Base-by-base conservation (phyloP, 345 rosid species). In the Dipteronia sinensis region DNA sequence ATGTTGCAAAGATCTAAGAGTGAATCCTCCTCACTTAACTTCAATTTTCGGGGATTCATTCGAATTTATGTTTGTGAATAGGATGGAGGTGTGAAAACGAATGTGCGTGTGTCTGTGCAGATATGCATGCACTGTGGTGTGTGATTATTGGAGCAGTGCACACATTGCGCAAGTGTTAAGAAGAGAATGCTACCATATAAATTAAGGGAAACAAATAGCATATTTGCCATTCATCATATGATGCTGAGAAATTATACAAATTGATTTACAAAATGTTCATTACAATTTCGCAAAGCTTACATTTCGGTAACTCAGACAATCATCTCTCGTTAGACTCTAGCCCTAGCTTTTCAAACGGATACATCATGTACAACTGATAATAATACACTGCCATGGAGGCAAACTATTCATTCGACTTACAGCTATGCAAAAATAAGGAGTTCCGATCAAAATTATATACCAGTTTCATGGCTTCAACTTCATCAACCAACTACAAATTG, bases 281-380 rank as follows among this genome's bases (percentile, higher is more conserved):
- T 10, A 56, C 22, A 31, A 34, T 17, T 20, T 56, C 9, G 38
- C 65, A 71, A 55, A 55, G 49, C 63, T 17, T 58, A 17, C 64
- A 71, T 51, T 72, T 44, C 10, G 31, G 56, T 23, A 19, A 53
- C 75, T 34, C 17, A 42, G 25, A 66, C 67, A 59, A 58, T 20
- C 34, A 15, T 34, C 22, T 59, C 34, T 11, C 38, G 64, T 42
- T 20, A 15, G 10, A 9, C 38, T 59, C 67, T 13, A 59, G 10
- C 61, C 3, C 34, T 38, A 40, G 38, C 2, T 15, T 72, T 56
- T 58, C 46, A 56, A 38, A 22, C 10, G 55, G n/a, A 59, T 15
- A 59, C 34, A 40, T 59, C 40, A 34, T 47, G 5, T 64, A 47
- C 77, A 64, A 64, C 69, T 64, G 61, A 38, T 42, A 73, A 59